Percentiles rank a stretch among this genome's conserved stretches.
These are phyloP conservation scores for Cercophora sp. DNA, from an alignment of 495 filamentous ascomycete genomes.

Conservation along the genomic window DNA sequence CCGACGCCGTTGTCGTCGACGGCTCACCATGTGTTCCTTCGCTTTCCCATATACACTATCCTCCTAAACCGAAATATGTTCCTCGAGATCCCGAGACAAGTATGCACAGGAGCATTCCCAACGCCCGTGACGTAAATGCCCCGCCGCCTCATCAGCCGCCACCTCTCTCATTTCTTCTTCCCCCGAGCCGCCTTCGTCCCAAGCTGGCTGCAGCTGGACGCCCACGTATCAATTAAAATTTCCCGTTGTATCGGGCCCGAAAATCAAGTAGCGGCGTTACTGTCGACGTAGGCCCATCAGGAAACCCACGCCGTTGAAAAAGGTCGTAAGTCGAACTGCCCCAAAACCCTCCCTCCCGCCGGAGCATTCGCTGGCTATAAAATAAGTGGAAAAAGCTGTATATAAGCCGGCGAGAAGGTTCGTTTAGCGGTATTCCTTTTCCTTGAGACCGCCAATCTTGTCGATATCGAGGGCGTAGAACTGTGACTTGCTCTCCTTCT, in stretches of 20 bases:
- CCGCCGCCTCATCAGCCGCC: background rate
- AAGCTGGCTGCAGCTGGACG: background rate
- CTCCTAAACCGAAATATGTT: background rate
- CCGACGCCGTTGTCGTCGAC: conserved; percentile 13
- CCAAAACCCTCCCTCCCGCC: too few relatives aligned
- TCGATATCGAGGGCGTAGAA: conserved; percentile 94
- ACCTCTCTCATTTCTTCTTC: background rate
- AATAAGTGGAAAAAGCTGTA: background rate
- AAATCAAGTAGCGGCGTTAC: too few relatives aligned
- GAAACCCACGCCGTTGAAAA: too few relatives aligned
- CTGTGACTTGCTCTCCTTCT: conserved; percentile 66
- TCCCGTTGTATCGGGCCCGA: too few relatives aligned
- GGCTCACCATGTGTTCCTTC: conserved; percentile 1
- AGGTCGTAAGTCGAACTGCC: too few relatives aligned
- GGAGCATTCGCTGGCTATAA: too few relatives aligned
- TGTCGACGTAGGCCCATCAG: too few relatives aligned
- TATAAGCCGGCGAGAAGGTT: background rate
- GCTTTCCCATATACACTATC: conserved; percentile 8
- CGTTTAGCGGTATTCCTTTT: conserved; percentile 60
- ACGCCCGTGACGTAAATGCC: background rate
- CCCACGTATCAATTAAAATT: background rate
- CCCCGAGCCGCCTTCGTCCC: background rate
- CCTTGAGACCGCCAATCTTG: conserved; percentile 88
- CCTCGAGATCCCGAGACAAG: conserved; percentile 2
- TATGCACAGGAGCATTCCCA: conserved; percentile 14